Conservation (phyloP, 129 eudicot species). For the Escallonia herrerae region DNA sequence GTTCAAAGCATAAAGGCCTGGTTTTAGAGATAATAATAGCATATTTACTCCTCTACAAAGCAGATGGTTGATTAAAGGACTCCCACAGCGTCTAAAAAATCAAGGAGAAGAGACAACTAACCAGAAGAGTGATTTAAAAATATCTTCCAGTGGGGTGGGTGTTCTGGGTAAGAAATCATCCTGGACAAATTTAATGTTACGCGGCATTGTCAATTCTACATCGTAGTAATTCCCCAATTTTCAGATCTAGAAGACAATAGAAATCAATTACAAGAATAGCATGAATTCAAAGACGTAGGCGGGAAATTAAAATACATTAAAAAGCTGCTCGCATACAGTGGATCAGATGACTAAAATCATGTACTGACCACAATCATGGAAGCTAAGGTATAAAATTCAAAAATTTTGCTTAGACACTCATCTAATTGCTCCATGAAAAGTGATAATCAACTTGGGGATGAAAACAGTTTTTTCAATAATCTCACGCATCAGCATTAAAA, state of each 20-base stretch:
- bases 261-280: not conserved
- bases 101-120: conserved; percentile 22
- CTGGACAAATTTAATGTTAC: conserved; percentile 25
- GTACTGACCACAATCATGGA: too few species aligned
- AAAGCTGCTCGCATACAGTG: too few species aligned
- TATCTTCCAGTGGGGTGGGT: conserved; percentile 83
- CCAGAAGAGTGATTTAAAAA: conserved; percentile 81
- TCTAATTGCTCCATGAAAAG: too few species aligned
- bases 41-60: conserved; percentile 18
- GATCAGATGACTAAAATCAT: too few species aligned
- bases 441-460: too few species aligned
- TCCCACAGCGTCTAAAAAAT: not conserved
- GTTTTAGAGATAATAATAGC: conserved; percentile 27
- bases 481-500: too few species aligned
- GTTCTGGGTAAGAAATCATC: conserved; percentile 97
- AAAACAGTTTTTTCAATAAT: too few species aligned
- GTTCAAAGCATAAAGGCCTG: conserved; percentile 64
- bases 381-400: too few species aligned
- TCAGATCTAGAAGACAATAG: not conserved
- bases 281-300: too few species aligned
- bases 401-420: too few species aligned
- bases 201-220: not conserved
- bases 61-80: conserved; percentile 4
- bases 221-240: not conserved
- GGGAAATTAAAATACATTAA: not conserved